A percentile compares a stretch with the other conserved stretches of the same genome.
Evolutionary conservation across 805 yeast species (phyloP).

Genomic region (Starmera amethionina): DNA sequence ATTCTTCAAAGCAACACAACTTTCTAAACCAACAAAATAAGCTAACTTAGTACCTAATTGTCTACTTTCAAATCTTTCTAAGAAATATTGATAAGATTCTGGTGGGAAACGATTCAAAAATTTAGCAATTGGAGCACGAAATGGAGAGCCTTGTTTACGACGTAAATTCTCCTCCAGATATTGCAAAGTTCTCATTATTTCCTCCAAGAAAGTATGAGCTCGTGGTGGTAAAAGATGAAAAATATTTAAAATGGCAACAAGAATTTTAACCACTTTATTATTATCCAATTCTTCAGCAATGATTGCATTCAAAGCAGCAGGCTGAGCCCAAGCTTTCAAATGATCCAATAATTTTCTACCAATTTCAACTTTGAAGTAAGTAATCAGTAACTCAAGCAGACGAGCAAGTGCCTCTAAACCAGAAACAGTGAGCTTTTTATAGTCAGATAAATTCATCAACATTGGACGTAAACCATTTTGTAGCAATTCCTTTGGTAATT

Average conservation of each 20-base stretch:
- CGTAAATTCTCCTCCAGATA: slow-evolving; percentile 76
- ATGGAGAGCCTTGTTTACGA: slow-evolving; percentile 80
- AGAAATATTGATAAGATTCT: slow-evolving; percentile 63
- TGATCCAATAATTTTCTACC: slow-evolving; percentile 91
- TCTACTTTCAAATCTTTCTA: slow-evolving; percentile 54
- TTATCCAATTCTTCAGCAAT: slow-evolving; percentile 74
- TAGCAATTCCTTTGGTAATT: slow-evolving; percentile 86
- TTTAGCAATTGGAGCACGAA: slow-evolving; percentile 82
- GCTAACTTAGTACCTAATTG: slow-evolving; percentile 55
- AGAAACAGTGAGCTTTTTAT: slow-evolving; percentile 76
- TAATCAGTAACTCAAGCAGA: slow-evolving; percentile 73
- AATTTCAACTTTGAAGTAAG: slow-evolving; percentile 93
- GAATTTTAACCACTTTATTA: slow-evolving; percentile 76
- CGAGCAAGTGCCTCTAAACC: slow-evolving; percentile 90
- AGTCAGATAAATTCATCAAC: slow-evolving; percentile 90
- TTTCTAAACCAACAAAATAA: slow-evolving; percentile 47
- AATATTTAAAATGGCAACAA: slow-evolving; percentile 81
- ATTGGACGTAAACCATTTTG: slow-evolving; percentile 94
- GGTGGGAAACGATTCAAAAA: slow-evolving; percentile 76
- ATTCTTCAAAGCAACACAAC: slow-evolving; percentile 47
- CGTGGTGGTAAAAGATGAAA: slow-evolving; percentile 88
- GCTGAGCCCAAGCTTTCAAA: slow-evolving; percentile 92
- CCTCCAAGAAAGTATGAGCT: slow-evolving; percentile 87
- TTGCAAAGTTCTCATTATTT: slow-evolving; percentile 65
- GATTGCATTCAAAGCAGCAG: slow-evolving; percentile 60